Evolutionary conservation across 1,284 basidiomycete genomes (phyloP), one percentile per base, ranked within the genome.

Genomic region (Puccinia sorghi): DNA sequence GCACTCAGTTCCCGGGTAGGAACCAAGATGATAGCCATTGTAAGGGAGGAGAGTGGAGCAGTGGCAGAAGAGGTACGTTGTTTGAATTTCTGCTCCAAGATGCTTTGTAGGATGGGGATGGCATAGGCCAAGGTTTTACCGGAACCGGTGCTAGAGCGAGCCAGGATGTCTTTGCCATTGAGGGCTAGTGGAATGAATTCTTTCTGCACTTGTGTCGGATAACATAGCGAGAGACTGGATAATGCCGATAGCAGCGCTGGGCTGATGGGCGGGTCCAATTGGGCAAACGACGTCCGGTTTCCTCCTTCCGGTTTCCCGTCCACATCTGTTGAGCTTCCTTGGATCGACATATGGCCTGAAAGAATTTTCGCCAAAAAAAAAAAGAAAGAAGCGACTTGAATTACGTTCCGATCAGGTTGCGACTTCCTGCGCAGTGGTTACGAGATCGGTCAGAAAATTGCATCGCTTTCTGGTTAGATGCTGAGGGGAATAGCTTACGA

Each of bases 91-190:
- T 94, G 89, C 0, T 99, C 95, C 11, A 99, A 88, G 69, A 99
- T 90, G 39, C 97, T 97, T 0, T 97, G 99, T 0, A 98, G 88
- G 80, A 98, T 93, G 0, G 94, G 94, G 0, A 98, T 86, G 0
- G 92, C 93, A 84, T 96, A 97, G 0, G 94, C 94, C n/a, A 97
- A 88, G 0, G 94, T 98, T 87, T 98, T 98, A 56, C 94, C 94
- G 13, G 94, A 97, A 46, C 95, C 92, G 1, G 94, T 97, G 50
- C 93, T 89, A 3, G 97, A 95, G 46, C 93, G 88, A 6, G 95
- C 96, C 32, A 99, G 89, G 74, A 99, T 92, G 85, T 99, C 97
- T 70, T 90, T 89, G 81, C 92, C 90, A 84, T 95, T 92, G 39
- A 99, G 88, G 0, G 93, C 93, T 32, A 94, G 87, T 6, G 93